Percentiles rank a stretch among this genome's conserved stretches.
Conservation (phyloP, 140 eudicot species). For the Oenanthe javanica region DNA sequence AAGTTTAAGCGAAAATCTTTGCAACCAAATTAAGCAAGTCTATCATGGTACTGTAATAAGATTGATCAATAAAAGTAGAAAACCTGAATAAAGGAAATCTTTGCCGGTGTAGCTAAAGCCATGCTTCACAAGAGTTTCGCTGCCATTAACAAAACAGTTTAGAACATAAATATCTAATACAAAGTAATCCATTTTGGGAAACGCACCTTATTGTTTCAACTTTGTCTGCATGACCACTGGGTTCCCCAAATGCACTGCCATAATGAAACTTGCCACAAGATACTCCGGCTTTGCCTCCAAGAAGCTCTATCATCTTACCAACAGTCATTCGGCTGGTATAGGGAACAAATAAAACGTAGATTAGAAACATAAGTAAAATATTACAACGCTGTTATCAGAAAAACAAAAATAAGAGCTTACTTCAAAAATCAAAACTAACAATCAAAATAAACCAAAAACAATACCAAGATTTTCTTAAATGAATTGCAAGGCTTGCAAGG, state of each 20-base stretch:
- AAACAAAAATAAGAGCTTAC: background rate
- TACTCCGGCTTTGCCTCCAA: constrained; percentile 97
- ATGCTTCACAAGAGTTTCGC: constrained; percentile 58
- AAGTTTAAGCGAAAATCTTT: background rate
- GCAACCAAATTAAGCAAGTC: background rate
- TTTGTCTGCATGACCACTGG: constrained; percentile 94
- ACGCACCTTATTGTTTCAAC: constrained; percentile 79
- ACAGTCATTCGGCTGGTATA: constrained; percentile 91
- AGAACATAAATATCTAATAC: background rate
- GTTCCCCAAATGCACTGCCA: constrained; percentile 99
- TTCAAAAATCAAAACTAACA: background rate
- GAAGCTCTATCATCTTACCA: constrained; percentile 98
- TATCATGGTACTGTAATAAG: background rate
- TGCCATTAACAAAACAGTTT: constrained; percentile 22
- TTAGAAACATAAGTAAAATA: background rate
- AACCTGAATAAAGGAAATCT: constrained; percentile 83
- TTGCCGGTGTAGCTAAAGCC: constrained; percentile 58
- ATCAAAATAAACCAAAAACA: background rate
- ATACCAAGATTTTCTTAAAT: background rate
- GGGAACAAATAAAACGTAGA: background rate
- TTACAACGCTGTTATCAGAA: background rate
- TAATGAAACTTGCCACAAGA: constrained; percentile 88
- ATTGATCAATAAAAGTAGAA: constrained; percentile 2
- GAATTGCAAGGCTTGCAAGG: background rate
- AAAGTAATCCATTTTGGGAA: background rate